A percentile compares a stretch with the other conserved stretches of the same genome.
phyloP scores from a whole-genome alignment of 371 early-diverging fungal species.

The Lichtheimia corymbifera region DNA sequence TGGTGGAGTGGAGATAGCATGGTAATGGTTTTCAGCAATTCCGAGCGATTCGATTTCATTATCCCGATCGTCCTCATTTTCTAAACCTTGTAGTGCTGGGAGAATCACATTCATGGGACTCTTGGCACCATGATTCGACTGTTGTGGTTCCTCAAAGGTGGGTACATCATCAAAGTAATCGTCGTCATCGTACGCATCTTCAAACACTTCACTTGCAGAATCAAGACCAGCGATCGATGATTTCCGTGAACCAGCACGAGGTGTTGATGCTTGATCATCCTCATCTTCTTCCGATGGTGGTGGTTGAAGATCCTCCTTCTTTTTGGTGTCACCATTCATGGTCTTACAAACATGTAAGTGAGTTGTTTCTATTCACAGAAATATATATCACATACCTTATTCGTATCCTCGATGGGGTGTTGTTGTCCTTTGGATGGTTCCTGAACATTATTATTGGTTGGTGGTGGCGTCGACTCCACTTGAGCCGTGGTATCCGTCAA shows the following conservation, averaged over 20 bases:
- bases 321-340: not conserved
- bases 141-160: not conserved
- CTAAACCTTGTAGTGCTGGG: not conserved
- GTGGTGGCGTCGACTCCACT: no score
- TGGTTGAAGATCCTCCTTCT: conserved; percentile 1
- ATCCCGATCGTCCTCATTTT: conserved; percentile 1
- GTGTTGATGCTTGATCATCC: conserved; percentile 14
- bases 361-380: not conserved
- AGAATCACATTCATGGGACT: conserved; percentile 6
- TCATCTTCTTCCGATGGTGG: not conserved
- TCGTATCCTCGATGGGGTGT: not conserved
- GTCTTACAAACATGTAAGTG: not conserved
- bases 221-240: conserved; percentile 21
- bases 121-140: not conserved
- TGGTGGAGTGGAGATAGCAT: no score
- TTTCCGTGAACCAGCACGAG: conserved; percentile 19
- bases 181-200: conserved; percentile 22
- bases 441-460: no score
- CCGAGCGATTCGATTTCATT: not conserved
- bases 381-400: not conserved
- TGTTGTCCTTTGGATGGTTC: not conserved
- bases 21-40: not conserved
- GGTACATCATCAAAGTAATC: conserved; percentile 9
- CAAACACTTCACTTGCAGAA: conserved; percentile 26
- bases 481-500: no score